phyloP scores from a whole-genome alignment of 495 filamentous ascomycete genomes.

The Hypomontagnella monticulosa region DNA sequence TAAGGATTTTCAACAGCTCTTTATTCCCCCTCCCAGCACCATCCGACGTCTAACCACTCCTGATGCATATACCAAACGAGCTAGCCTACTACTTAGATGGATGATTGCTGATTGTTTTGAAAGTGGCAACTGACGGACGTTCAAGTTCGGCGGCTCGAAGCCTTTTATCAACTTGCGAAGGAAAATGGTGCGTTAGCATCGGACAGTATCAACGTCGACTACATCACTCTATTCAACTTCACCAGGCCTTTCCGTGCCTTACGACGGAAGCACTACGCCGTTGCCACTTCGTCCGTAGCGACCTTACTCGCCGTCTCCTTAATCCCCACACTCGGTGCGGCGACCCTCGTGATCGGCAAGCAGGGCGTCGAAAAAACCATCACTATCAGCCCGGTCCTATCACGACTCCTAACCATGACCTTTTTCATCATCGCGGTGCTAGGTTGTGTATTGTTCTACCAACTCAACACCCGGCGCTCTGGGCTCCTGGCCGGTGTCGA shows the following conservation, averaged over 20 bases:
- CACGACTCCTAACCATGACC: slow-evolving; percentile 64
- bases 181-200: slow-evolving; percentile 69
- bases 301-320: slow-evolving; percentile 70
- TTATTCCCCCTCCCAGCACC: too few relatives aligned
- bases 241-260: slow-evolving; percentile 69
- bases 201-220: slow-evolving; percentile 77
- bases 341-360: slow-evolving; percentile 66
- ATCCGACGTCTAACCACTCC: too few relatives aligned
- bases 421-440: slow-evolving; percentile 64
- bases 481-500: slow-evolving; percentile 74
- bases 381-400: slow-evolving; percentile 64
- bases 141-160: slow-evolving; percentile 77
- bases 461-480: slow-evolving; percentile 66
- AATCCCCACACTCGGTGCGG: slow-evolving; percentile 69
- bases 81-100: too few relatives aligned
- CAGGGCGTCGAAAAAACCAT: slow-evolving; percentile 59
- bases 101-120: too few relatives aligned
- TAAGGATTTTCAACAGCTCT: too few relatives aligned
- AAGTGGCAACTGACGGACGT: slow-evolving; percentile 77
- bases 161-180: slow-evolving; percentile 77
- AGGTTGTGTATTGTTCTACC: slow-evolving; percentile 66
- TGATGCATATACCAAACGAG: too few relatives aligned
- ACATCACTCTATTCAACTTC: slow-evolving; percentile 71
- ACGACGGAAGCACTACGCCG: slow-evolving; percentile 69
- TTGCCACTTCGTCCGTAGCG: slow-evolving; percentile 68